Percentiles rank a stretch among this genome's conserved stretches.
phyloP scores from a whole-genome alignment of 495 filamentous ascomycete species.

The Aspergillus bridgeri region DNA sequence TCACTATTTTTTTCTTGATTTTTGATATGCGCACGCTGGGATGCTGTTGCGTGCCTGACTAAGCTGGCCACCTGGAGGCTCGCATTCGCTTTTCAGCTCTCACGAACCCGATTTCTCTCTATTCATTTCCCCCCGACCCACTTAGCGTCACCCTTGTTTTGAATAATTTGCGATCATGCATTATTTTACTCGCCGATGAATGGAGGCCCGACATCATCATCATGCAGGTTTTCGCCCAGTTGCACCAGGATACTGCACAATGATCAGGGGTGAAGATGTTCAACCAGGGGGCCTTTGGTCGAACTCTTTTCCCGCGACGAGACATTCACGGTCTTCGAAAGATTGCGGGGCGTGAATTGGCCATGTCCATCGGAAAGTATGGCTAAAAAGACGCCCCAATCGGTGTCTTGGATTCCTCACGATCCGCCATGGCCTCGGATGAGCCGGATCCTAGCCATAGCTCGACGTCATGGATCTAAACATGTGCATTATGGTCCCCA shows the following conservation, averaged over 20 bases:
- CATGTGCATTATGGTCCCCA: not conserved
- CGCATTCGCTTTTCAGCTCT: not conserved
- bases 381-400: not conserved
- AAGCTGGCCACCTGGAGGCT: not conserved
- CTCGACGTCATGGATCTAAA: slow-evolving; percentile 15
- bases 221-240: not conserved
- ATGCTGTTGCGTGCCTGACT: not conserved
- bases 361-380: not conserved
- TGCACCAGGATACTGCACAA: not conserved
- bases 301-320: not conserved
- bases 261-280: not conserved
- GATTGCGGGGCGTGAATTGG: not conserved
- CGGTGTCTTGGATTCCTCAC: not conserved
- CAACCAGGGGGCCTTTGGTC: too few relatives aligned
- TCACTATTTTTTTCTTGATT: too few relatives aligned
- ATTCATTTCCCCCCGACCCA: not conserved
- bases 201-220: not conserved
- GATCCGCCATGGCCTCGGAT: slow-evolving; percentile 8
- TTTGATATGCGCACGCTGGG: too few relatives aligned
- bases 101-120: not conserved
- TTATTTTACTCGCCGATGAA: not conserved
- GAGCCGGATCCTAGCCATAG: slow-evolving; percentile 10
- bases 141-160: not conserved
- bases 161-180: not conserved
- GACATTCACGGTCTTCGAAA: not conserved